Percentiles rank a stretch among this genome's conserved stretches.
Conservation (phyloP, 495 filamentous ascomycete species). For the Hypoxylon fragiforme region DNA sequence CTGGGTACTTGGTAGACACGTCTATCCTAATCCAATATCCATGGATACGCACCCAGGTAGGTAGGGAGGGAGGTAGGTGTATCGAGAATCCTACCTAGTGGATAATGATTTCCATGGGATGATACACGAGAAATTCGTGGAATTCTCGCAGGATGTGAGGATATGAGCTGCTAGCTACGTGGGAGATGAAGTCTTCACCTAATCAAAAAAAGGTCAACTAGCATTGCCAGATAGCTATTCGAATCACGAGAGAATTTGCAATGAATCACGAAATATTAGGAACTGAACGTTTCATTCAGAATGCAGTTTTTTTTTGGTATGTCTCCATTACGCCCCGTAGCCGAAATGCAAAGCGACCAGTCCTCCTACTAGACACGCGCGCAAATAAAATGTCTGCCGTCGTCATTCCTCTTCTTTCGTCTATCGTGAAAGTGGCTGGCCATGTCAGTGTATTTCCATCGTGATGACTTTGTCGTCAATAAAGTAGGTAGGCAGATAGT, state of each 20-base stretch:
- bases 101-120: no score
- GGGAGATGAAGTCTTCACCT: no score
- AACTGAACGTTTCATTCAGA: constrained; percentile 39
- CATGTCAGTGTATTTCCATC: constrained; percentile 27
- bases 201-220: no score
- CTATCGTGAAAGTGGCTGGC: constrained; percentile 18
- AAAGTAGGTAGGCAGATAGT: constrained; percentile 21
- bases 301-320: constrained; percentile 42
- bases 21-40: no score
- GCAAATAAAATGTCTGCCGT: constrained; percentile 17
- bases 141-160: no score
- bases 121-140: no score
- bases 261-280: constrained; percentile 13
- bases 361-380: constrained; percentile 36
- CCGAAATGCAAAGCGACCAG: constrained; percentile 47
- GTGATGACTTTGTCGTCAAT: constrained; percentile 36
- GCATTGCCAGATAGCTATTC: background rate
- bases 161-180: no score
- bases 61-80: no score
- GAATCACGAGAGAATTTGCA: no score
- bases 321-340: constrained; percentile 43
- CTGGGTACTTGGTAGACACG: no score
- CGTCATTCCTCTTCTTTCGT: constrained; percentile 3
- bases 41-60: no score
- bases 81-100: no score